Evolutionary conservation across 805 yeast species (phyloP).

Genomic region (Starmera caribaea): DNA sequence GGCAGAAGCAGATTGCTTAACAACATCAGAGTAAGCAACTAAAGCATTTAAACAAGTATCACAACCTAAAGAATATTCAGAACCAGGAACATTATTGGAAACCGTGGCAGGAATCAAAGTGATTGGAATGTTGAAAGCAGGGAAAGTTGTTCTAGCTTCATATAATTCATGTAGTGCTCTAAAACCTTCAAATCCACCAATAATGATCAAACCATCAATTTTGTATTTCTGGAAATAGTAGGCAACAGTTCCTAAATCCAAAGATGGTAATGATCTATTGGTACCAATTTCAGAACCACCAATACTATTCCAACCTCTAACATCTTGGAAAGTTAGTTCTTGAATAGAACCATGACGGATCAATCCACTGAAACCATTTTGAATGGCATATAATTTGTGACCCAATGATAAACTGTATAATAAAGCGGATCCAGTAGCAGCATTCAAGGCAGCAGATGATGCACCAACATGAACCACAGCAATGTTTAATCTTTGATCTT

Average conservation of each 20-base stretch:
- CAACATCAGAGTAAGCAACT: conserved; percentile 88
- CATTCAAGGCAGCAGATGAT: conserved; percentile 93
- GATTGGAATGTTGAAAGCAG: conserved; percentile 91
- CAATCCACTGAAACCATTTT: conserved; percentile 90
- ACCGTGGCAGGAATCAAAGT: conserved; percentile 91
- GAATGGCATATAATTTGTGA: conserved; percentile 82
- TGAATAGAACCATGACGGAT: conserved; percentile 80
- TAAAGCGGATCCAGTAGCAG: conserved; percentile 87
- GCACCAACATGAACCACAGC: conserved; percentile 94
- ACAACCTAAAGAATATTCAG: conserved; percentile 90
- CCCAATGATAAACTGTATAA: conserved; percentile 83
- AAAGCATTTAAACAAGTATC: conserved; percentile 93
- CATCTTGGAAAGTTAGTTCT: conserved; percentile 71
- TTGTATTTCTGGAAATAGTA: conserved; percentile 83
- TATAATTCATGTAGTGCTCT: conserved; percentile 73
- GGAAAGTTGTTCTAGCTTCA: conserved; percentile 67
- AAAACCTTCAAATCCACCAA: conserved; percentile 98
- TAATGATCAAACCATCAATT: conserved; percentile 80
- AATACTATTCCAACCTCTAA: conserved; percentile 76
- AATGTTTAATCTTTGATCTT: conserved; percentile 52
- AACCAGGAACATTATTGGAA: conserved; percentile 98
- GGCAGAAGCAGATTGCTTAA: conserved; percentile 91
- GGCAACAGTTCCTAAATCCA: conserved; percentile 84
- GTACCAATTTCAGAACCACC: conserved; percentile 99
- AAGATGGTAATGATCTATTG: conserved; percentile 72